Conservation (phyloP, 177 flowering plant genomes). For the Vitis hybrid region DNA sequence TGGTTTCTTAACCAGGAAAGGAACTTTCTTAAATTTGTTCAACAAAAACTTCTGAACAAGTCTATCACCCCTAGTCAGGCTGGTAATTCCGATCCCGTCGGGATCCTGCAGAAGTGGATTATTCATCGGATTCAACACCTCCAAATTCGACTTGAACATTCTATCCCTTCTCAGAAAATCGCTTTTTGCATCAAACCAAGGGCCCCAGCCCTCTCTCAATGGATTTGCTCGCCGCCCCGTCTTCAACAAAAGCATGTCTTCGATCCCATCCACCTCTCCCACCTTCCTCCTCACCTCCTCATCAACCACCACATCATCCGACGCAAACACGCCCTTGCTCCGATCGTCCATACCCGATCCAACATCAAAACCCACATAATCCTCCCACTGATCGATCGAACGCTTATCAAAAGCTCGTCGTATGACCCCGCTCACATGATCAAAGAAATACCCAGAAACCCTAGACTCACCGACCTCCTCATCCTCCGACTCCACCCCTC, state of each 20-base stretch:
- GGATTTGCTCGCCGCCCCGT: constrained; percentile 35
- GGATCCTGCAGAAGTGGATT: constrained; percentile 93
- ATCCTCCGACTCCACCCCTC: constrained; percentile 32
- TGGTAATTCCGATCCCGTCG: constrained; percentile 64
- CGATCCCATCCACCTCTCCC: constrained; percentile 48
- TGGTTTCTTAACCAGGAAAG: constrained; percentile 46
- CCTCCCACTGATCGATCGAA: constrained; percentile 70
- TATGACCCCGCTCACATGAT: constrained; percentile 56
- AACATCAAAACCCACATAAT: constrained; percentile 35
- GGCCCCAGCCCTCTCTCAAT: constrained; percentile 89
- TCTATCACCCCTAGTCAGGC: constrained; percentile 76
- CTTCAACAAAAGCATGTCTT: constrained; percentile 83
- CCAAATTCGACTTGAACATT: constrained; percentile 85
- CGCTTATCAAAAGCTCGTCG: constrained; percentile 55
- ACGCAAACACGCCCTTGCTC: constrained; percentile 56
- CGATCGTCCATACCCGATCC: constrained; percentile 28
- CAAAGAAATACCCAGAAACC: constrained; percentile 55
- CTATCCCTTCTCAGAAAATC: constrained; percentile 76
- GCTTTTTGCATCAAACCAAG: constrained; percentile 88
- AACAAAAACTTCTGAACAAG: constrained; percentile 51
- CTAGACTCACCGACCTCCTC: constrained; percentile 26
- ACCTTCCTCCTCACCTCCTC: constrained; percentile 60
- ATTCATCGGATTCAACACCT: constrained; percentile 75
- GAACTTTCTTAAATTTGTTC: constrained; percentile 49
- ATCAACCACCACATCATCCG: constrained; percentile 84